Conservation (phyloP, 2,329 filamentous ascomycete species). For the Cordyceps fumosorosea region DNA sequence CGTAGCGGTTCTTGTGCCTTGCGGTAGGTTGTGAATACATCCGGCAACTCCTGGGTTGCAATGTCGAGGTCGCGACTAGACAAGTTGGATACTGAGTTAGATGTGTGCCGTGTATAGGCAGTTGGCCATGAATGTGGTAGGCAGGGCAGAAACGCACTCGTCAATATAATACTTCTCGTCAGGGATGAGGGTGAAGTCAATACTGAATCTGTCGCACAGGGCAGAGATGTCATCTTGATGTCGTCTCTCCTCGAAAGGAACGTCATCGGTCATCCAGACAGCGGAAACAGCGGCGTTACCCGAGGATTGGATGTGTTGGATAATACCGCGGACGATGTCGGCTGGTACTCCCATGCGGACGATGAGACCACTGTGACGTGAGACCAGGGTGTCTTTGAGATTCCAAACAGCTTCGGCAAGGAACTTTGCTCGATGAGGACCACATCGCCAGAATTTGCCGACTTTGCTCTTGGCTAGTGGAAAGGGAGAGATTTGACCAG, state of each 20-base stretch:
- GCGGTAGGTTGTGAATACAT: slow-evolving; percentile 69
- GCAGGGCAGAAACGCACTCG: slow-evolving; percentile 52
- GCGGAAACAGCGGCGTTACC: slow-evolving; percentile 41
- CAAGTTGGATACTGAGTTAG: background rate
- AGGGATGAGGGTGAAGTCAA: slow-evolving; percentile 58
- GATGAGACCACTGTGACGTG: slow-evolving; percentile 52
- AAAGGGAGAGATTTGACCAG: slow-evolving; percentile 53
- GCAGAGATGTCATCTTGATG: slow-evolving; percentile 53
- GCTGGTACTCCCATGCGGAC: slow-evolving; percentile 56
- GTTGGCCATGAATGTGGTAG: background rate
- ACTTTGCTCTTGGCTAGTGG: slow-evolving; percentile 60
- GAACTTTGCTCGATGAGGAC: slow-evolving; percentile 65
- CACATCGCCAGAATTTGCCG: slow-evolving; percentile 66
- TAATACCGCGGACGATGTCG: slow-evolving; percentile 52
- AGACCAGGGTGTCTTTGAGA: slow-evolving; percentile 55
- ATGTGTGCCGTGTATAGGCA: background rate
- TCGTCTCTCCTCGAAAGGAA: slow-evolving; percentile 59
- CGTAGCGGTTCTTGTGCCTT: slow-evolving; percentile 67
- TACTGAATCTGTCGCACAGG: slow-evolving; percentile 43
- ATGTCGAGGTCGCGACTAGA: slow-evolving; percentile 60
- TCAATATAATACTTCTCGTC: slow-evolving; percentile 78
- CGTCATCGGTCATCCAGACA: slow-evolving; percentile 69
- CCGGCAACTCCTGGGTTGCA: slow-evolving; percentile 54
- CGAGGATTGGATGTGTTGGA: slow-evolving; percentile 40
- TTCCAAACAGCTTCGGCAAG: slow-evolving; percentile 68